Evolutionary conservation across 768 basidiomycete species (phyloP), one percentile per base, ranked within the genome.

Genomic region (Leucocoprinus sp.): DNA sequence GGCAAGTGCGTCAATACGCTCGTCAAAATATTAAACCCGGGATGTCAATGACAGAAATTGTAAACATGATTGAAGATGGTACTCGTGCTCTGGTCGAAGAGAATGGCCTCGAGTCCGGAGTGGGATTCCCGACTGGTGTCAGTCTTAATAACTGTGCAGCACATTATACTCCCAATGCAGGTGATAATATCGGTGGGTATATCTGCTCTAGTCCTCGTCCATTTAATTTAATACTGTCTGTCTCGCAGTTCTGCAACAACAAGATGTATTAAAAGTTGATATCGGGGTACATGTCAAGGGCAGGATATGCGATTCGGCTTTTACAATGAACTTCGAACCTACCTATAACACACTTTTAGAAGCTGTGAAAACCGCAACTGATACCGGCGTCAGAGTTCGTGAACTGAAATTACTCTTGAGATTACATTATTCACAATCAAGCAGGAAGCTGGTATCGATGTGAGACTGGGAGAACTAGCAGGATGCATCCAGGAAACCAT

Each of bases 281-380:
- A 78, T 99, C 55, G 96, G 96, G 41, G 93, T 98, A 2, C 96
- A 99, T 52, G 93, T 98, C 27, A 87, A 86, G 56, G 96, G 95
- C n/a, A 74, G 90, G 42, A 99, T 98, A 49, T 60, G 82, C 21
- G 96, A 99, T 61, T 97, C 93, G 38, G 96, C 96, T 2, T 98
- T 98, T 64, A 99, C 96, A 2, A 68, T 97, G 57, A 77, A 69
- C 14, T 97, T 82, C 55, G 91, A 93, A 48, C 90, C 81, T 22
- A 88, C 84, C 8, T 99, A 97, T 58, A 82, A 97, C 55, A 83
- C 80, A 50, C 69, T 99, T 4, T 56, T 99, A 8, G 83, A 86
- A 57, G 93, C 96, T 22, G 96, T 95, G 39, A 84, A 81, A 60
- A 95, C 93, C 24, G 93, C 96, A 1, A 98, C 96, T 2, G 78